Evolutionary conservation across 805 yeast species (phyloP).

Genomic region (Peterozyma xylosa): DNA sequence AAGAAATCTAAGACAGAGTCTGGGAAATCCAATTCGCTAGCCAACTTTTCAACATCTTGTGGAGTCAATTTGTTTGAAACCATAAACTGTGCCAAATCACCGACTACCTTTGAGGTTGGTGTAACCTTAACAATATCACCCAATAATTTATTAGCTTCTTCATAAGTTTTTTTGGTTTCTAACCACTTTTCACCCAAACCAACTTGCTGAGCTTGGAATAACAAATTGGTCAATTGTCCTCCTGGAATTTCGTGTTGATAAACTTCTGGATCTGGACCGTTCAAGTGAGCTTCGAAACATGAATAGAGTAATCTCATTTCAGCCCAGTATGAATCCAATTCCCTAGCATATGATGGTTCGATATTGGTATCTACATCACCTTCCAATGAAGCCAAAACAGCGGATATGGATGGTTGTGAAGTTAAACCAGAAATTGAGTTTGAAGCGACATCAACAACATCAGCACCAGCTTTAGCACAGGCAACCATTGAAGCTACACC

Average conservation of each 20-base stretch:
- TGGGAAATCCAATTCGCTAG: conserved; percentile 93
- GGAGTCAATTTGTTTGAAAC: conserved; percentile 85
- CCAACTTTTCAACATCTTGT: conserved; percentile 83
- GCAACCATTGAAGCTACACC: conserved; percentile 97
- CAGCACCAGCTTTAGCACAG: conserved; percentile 94
- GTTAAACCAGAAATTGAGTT: conserved; percentile 98
- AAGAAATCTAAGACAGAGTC: conserved; percentile 96
- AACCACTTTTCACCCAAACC: conserved; percentile 97
- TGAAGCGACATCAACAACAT: conserved; percentile 94
- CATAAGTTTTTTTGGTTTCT: conserved; percentile 91
- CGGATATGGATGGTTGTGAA: conserved; percentile 94
- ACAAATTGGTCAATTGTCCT: conserved; percentile 95
- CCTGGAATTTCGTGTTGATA: conserved; percentile 99
- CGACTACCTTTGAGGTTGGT: conserved; percentile 99
- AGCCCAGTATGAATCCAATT: conserved; percentile 94
- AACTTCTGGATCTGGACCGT: conserved; percentile 99
- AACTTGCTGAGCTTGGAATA: conserved; percentile 98
- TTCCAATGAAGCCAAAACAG: conserved; percentile 85
- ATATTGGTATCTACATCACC: conserved; percentile 77
- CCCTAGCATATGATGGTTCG: conserved; percentile 60
- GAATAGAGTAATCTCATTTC: conserved; percentile 96
- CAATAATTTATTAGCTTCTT: conserved; percentile 79
- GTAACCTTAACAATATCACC: conserved; percentile 99
- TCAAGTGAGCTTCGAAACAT: conserved; percentile 95
- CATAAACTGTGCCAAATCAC: conserved; percentile 99